Evolutionary conservation across 106 monocot genomes (phyloP), one percentile per base, ranked within the genome.

Genomic region (Platanthera zijinensis): DNA sequence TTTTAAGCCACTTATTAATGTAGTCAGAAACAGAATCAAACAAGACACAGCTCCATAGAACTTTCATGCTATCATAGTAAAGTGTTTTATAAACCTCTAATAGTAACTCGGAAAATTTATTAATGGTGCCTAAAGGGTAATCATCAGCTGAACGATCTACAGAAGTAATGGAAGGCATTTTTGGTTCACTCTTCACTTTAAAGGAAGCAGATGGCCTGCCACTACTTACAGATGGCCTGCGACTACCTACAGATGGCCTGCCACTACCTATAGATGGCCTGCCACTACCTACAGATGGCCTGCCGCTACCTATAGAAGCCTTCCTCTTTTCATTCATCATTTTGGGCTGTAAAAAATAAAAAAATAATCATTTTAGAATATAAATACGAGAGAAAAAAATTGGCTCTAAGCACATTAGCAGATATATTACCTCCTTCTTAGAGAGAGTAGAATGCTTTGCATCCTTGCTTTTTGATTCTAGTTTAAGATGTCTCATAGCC

Each of bases 1-100:
- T 83, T 77, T 83, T 91, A 25, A 83, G 81, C 96, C 96, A 97
- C 50, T 49, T 73, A 32, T 17, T 64, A 62, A 85, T 88, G 75
- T 82, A 82, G 48, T 89, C 87, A 39, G 81, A 66, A 64, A 97
- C 71, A 77, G 78, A 76, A 79, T 91, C 93, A 75, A 83, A 87
- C 80, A 89, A 83, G 46, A 89, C 86, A 19, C 66, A 82, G 85
- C 88, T 84, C 96, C 96, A 97, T 17, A 91, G 25, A 54, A 82
- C 77, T 59, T 71, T 88, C 89, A 97, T 86, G 51, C 78, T 82
- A 62, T 97, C 91, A 80, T 87, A 83, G 80, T 87, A 86, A 70
- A 83, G 77, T 8, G 79, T 51, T 82, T 74, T 82, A 67, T 78
- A 68, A 18, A 85, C 75, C 28, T 78, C 81, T 59, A 85, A 78